Base-by-base conservation (phyloP, 768 basidiomycete species). In the Strobilomyces dryophilus region DNA sequence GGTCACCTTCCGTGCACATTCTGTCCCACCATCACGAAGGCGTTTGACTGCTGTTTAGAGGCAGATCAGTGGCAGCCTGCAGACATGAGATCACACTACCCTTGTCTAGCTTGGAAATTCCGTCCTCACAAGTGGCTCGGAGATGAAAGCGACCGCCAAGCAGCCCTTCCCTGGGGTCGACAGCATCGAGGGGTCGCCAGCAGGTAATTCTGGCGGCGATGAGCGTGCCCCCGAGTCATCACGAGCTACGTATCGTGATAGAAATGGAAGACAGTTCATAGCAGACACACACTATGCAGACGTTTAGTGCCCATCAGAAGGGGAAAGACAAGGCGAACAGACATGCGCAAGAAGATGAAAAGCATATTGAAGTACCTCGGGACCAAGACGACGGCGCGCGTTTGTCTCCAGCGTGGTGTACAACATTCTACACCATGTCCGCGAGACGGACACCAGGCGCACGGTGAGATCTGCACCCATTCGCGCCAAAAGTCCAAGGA, bases 221-320 rank as follows among this genome's bases (percentile, higher is more conserved):
- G 9, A 21, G 32, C 49, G 37, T 48, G 59, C 51, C 47, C 56
- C 45, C 18, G 59, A 54, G 54, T 56, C 24, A 57, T 54, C 55
- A 62, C 51, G 41, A 53, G 41, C 62, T 66, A 65, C 59, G 56
- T 43, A 53, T 43, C 53, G 62, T 61, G 49, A 46, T 48, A 43
- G 54, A 47, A 56, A 56, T 52, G 53, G 62, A 67, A 65, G 65
- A 41, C 36, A 4, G 12, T 53, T 49, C 62, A 53, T 56, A 48
- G 26, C 35, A 31, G 49, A 26, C 55, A 47, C 49, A 53, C 45
- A 43, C 49, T 48, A 32, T 48, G n/a, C 44, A 47, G 46, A 54
- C 18, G 32, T 47, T 35, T n/a, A 26, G 53, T 59, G 45, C 26
- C 27, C 59, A 56, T 56, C 62, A 61, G 21, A 58, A 37, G 11